These are phyloP conservation scores for Apophysomyces trapeziformis DNA, from an alignment of 371 early-diverging fungal genomes.

Conservation along the genomic window DNA sequence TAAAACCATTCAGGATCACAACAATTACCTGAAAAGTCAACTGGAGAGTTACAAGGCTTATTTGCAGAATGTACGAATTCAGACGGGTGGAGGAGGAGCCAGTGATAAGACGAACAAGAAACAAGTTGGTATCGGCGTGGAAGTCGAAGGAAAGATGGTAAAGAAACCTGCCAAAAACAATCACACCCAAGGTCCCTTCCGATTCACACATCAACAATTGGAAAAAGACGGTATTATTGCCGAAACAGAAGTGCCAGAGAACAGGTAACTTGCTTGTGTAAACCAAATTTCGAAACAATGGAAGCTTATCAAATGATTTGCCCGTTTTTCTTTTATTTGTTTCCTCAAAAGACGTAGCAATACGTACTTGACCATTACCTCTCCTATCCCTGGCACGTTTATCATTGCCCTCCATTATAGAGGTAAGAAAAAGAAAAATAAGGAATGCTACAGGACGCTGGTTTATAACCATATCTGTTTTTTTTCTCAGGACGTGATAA, in stretches of 20 bases:
- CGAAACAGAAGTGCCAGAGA: constrained; percentile 89
- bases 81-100: constrained; percentile 58
- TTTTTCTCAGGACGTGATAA: constrained; percentile 73
- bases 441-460: neutral
- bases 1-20: constrained; percentile 92
- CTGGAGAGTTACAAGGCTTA: constrained; percentile 92
- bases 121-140: constrained; percentile 54
- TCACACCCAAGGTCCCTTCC: constrained; percentile 67
- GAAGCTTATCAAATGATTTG: neutral
- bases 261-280: constrained; percentile 42
- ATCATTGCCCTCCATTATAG: constrained; percentile 86
- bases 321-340: neutral
- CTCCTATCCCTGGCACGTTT: constrained; percentile 86
- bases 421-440: constrained; percentile 45
- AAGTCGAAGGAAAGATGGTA: constrained; percentile 33
- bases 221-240: constrained; percentile 90
- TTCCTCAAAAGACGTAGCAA: constrained; percentile 63
- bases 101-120: constrained; percentile 38
- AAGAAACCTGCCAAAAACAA: constrained; percentile 37
- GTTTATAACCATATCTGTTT: no score
- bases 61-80: constrained; percentile 87
- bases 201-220: constrained; percentile 83
- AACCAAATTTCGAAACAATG: neutral
- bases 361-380: constrained; percentile 84
- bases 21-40: constrained; percentile 85